These are phyloP conservation scores for Talaromyces sp. DNA, from an alignment of 2,329 filamentous ascomycete species.

Conservation along the genomic window DNA sequence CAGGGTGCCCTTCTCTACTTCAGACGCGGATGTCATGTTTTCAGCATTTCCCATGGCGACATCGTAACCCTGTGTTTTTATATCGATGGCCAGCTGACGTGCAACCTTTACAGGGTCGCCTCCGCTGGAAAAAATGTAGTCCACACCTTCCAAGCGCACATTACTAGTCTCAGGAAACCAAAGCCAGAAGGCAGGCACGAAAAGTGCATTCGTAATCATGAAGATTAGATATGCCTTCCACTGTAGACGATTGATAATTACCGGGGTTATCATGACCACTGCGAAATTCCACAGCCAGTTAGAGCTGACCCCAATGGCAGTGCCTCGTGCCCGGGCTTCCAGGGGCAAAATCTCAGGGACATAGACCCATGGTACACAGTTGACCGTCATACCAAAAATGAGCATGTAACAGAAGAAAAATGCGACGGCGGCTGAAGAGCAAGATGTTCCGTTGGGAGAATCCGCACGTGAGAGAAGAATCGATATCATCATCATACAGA, in stretches of 20 bases:
- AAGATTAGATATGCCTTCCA: slow-evolving; percentile 35
- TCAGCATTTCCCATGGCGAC: no score
- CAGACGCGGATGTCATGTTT: no score
- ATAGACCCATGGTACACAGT: slow-evolving; percentile 49
- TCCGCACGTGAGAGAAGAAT: slow-evolving; percentile 41
- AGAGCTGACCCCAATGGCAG: slow-evolving; percentile 44
- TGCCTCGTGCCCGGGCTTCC: slow-evolving; percentile 47
- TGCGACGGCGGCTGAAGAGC: slow-evolving; percentile 43
- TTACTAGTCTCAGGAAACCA: slow-evolving; percentile 42
- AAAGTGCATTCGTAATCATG: slow-evolving; percentile 28
- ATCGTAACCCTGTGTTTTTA: no score
- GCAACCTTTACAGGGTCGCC: background rate
- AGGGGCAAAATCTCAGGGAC: slow-evolving; percentile 48
- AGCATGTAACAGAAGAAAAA: slow-evolving; percentile 47
- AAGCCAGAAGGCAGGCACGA: slow-evolving; percentile 43
- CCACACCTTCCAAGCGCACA: slow-evolving; percentile 40
- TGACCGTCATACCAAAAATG: slow-evolving; percentile 40
- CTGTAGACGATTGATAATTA: slow-evolving; percentile 19
- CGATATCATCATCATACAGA: slow-evolving; percentile 35
- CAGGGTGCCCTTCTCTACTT: no score
- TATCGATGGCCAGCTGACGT: no score
- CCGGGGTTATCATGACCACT: slow-evolving; percentile 32
- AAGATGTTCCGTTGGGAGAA: slow-evolving; percentile 31
- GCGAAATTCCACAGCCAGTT: slow-evolving; percentile 43
- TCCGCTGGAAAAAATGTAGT: slow-evolving; percentile 14